These are phyloP conservation scores for Thelephora terrestris DNA, from an alignment of 1,284 basidiomycete species.

Conservation along the genomic window DNA sequence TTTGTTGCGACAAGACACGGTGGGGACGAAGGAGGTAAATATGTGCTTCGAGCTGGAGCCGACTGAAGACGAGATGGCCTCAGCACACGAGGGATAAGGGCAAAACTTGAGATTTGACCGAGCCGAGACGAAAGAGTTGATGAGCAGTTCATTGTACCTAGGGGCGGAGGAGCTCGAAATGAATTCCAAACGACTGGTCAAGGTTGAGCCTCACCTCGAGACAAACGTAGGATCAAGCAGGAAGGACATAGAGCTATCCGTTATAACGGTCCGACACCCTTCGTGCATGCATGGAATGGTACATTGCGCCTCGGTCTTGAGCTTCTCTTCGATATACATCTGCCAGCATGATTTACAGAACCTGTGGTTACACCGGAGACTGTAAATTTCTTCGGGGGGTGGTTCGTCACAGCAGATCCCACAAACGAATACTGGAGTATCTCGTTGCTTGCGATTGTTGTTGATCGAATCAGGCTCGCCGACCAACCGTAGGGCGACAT, in stretches of 20 bases:
- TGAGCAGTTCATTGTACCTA: slow-evolving; percentile 47
- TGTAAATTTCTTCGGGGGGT: slow-evolving; percentile 23
- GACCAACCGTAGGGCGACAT: slow-evolving; percentile 27
- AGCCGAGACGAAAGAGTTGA: slow-evolving; percentile 52
- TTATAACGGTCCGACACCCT: slow-evolving; percentile 43
- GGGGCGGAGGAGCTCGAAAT: background rate
- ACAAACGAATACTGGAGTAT: slow-evolving; percentile 24
- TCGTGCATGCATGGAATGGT: slow-evolving; percentile 55
- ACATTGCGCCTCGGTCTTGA: slow-evolving; percentile 51
- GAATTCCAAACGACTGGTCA: background rate
- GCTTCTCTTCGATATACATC: slow-evolving; percentile 45
- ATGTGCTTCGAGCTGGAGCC: slow-evolving; percentile 18
- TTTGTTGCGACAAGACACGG: slow-evolving; percentile 39
- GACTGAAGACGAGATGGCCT: slow-evolving; percentile 25
- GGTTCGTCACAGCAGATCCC: slow-evolving; percentile 38
- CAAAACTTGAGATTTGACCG: slow-evolving; percentile 48
- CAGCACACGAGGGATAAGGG: slow-evolving; percentile 30
- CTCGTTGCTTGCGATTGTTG: slow-evolving; percentile 16
- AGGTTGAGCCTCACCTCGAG: slow-evolving; percentile 22
- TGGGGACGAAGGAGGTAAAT: slow-evolving; percentile 46
- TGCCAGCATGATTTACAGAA: slow-evolving; percentile 52
- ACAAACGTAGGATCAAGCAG: slow-evolving; percentile 26
- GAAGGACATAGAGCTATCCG: slow-evolving; percentile 33
- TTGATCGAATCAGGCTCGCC: slow-evolving; percentile 18
- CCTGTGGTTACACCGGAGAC: slow-evolving; percentile 38